Base-by-base conservation (phyloP, 208 protist species). In the Trypanosoma lewisi region DNA sequence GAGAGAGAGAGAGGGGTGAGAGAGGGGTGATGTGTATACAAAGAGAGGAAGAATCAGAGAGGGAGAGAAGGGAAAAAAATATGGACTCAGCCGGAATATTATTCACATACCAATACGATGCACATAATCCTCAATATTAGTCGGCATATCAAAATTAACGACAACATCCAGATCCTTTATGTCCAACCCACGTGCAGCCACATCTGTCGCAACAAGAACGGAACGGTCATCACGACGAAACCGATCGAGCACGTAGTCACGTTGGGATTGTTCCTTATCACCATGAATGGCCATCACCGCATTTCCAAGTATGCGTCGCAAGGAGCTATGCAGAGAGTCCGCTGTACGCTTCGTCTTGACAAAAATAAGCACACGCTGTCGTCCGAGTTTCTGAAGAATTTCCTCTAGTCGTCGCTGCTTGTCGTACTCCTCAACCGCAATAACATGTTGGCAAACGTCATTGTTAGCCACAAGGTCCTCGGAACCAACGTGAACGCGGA, bases 121-220 rank as follows among this genome's bases (percentile, higher is more conserved):
- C n/a, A 99, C 83, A 74, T 99, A 99, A 68, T 98, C 92, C 72
- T 99, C 98, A 58, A 99, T 98, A 73, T 99, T 96, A 73, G 98
- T 97, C 8, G 98, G 98, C 85, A 99, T 99, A 77, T 99, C 98
- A 75, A 97, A 99, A 80, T 99, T 99, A 58, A 99, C 96, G 28
- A 99, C 98, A 55, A 98, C 95, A 77, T 97, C 91, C 36, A 99
- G 90, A 67, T 99, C 85, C 47, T 97, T 97, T 70, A 99, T 99
- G 73, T 99, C 99, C 2, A 99, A 82, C 2, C 96, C 96, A 41
- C 97, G 87, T 0, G 91, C 84, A 0, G 97, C 97, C 0, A 98
- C 96, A 68, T 98, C 95, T 25, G 97, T 98, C 12, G 96, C 95
- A 1, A 98, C 85, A 7, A 98, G 62, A 49, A 80, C 87, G 31